Conservation (phyloP, 2,329 filamentous ascomycete genomes). For the Huntiella abstrusa region DNA sequence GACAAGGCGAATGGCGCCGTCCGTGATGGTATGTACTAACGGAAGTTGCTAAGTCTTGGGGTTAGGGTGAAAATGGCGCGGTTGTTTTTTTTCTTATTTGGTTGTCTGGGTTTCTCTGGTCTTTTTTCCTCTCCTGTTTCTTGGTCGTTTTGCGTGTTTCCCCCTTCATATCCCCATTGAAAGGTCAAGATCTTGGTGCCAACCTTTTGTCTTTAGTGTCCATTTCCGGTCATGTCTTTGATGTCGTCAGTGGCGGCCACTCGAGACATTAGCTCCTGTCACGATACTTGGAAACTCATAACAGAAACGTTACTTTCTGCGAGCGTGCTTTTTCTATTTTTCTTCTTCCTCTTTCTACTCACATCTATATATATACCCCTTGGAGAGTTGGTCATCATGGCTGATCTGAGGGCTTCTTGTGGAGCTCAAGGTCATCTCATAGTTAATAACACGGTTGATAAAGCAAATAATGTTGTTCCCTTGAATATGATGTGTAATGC, state of each 20-base stretch:
- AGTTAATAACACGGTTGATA: too few species aligned
- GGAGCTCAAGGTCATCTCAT: too few species aligned
- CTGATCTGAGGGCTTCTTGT: too few species aligned
- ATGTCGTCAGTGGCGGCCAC: slow-evolving; percentile 16
- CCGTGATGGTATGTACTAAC: slow-evolving; percentile 10
- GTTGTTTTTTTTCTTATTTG: neutral
- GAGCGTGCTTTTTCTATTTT: neutral
- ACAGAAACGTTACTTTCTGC: neutral
- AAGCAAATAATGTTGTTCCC: too few species aligned
- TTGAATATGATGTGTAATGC: too few species aligned
- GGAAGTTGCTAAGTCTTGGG: slow-evolving; percentile 7
- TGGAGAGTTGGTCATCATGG: too few species aligned
- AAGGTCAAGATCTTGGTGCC: too few species aligned
- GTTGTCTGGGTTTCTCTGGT: too few species aligned
- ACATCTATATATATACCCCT: neutral
- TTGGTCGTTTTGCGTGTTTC: slow-evolving; percentile 11
- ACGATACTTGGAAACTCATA: neutral
- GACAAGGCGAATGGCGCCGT: slow-evolving; percentile 13
- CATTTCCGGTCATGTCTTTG: slow-evolving; percentile 16
- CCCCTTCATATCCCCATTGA: slow-evolving; percentile 12
- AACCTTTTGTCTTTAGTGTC: slow-evolving; percentile 3
- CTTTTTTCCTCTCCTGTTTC: slow-evolving; percentile 11
- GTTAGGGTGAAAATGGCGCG: neutral
- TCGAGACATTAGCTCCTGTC: neutral
- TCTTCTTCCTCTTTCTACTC: slow-evolving; percentile 2